Base-by-base conservation (phyloP, 768 basidiomycete species). In the Cytidiella melzeri region DNA sequence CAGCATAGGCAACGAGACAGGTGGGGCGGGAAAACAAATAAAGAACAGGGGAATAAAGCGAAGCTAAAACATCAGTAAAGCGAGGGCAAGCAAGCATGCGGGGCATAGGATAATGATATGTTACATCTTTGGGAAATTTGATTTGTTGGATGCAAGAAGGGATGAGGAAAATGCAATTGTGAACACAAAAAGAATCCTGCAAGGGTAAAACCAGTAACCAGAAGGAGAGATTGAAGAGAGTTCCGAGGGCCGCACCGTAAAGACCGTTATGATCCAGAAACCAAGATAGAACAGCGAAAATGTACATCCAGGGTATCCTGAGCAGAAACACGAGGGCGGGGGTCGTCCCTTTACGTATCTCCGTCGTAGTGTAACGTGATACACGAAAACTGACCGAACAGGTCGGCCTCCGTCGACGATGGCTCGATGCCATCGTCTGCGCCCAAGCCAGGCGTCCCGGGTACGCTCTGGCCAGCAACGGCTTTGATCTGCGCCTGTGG, bases 281-380 rank as follows among this genome's bases (percentile, higher is more conserved):
- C 30, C 30, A 15, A 34, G 30, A 7, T 7, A 34, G 30, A 15
- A 34, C 9, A 34, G 7, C 30, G 9, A 34, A 15, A 7, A 34
- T 15, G 30, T 7, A 15, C 30, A 34, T 7, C 7, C 30, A 15
- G 30, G 15, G 15, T 15, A 7, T 7, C 30, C 9, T 15, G 30
- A 34, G 30, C 30, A 15, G 15, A 15, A 7, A 34, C 7, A 34
- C 7, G 30, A 34, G 7, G 28, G 30, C 30, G 28, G 43, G 20
- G 12, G 18, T 13, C 43, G 20, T 52, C 47, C 36, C 46, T 40
- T 27, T 47, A 62, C 57, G 45, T 56, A 56, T 89, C 87, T 51
- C 86, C 89, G 59, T 91, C 89, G 68, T 92, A 82, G 57, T 87
- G 79, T 64, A 87, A 69, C 48, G 93, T 96, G 61, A 96, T 89